A percentile compares a stretch with the other conserved stretches of the same genome.
phyloP scores from a whole-genome alignment of 2,329 filamentous ascomycete genomes.

The Ilyonectria destructans region DNA sequence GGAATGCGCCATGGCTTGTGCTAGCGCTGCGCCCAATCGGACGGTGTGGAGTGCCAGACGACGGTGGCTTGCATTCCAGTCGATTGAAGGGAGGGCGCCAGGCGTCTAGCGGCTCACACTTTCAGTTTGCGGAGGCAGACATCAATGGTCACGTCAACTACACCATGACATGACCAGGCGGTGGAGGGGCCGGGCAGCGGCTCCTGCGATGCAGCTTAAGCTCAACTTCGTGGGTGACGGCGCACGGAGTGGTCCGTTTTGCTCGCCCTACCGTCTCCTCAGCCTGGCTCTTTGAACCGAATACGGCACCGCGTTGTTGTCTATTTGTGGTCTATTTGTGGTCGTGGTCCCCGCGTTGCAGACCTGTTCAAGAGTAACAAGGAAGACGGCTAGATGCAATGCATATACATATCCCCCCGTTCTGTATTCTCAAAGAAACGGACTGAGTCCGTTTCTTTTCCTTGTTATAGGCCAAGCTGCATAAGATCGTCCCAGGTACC shows the following conservation, averaged over 20 bases:
- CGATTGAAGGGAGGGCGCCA: slow-evolving; percentile 43
- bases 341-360: slow-evolving; percentile 44
- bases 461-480: slow-evolving; percentile 30
- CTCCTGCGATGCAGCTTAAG: slow-evolving; percentile 49
- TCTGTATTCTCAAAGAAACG: slow-evolving; percentile 45
- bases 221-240: slow-evolving; percentile 40
- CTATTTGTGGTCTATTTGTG: slow-evolving; percentile 51
- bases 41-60: slow-evolving; percentile 33
- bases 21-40: slow-evolving; percentile 45
- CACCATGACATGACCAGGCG: slow-evolving; percentile 39
- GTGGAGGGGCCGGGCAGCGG: slow-evolving; percentile 43
- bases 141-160: slow-evolving; percentile 6
- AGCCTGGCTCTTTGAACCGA: slow-evolving; percentile 25
- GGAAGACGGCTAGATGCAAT: slow-evolving; percentile 33
- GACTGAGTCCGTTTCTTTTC: slow-evolving; percentile 43
- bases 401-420: slow-evolving; percentile 41
- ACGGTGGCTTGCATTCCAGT: slow-evolving; percentile 38
- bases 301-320: slow-evolving; percentile 46
- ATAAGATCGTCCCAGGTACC: slow-evolving; percentile 44
- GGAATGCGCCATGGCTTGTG: slow-evolving; percentile 47
- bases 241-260: slow-evolving; percentile 44
- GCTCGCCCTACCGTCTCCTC: slow-evolving; percentile 15
- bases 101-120: slow-evolving; percentile 42
- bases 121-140: slow-evolving; percentile 31
- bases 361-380: slow-evolving; percentile 33